Conservation (phyloP, 768 basidiomycete species). For the Dictyophora rubrovolvata region DNA sequence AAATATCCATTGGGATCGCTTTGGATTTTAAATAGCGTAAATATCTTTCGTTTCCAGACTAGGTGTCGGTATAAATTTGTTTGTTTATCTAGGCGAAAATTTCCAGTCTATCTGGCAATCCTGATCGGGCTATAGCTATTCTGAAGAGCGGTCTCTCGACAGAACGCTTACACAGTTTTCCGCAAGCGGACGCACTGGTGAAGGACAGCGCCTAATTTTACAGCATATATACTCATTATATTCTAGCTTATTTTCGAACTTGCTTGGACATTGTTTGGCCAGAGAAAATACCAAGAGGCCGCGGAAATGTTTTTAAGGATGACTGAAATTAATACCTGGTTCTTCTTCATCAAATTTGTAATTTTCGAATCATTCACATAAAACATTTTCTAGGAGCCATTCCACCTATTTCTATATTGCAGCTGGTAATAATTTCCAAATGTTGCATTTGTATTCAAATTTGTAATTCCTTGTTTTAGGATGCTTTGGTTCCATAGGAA, state of each 20-base stretch:
- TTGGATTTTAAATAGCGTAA: slow-evolving; percentile 64
- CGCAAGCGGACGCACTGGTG: slow-evolving; percentile 66
- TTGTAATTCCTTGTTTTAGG: slow-evolving; percentile 25
- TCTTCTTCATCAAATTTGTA: slow-evolving; percentile 11
- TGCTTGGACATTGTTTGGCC: slow-evolving; percentile 62
- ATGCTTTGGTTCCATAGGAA: slow-evolving; percentile 49
- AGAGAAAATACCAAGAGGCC: slow-evolving; percentile 55
- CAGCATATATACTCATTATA: background rate
- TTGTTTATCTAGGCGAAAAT: slow-evolving; percentile 48
- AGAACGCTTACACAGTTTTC: slow-evolving; percentile 45
- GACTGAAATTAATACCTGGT: slow-evolving; percentile 65
- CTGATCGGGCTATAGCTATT: slow-evolving; percentile 54
- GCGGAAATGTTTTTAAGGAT: slow-evolving; percentile 57
- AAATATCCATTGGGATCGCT: slow-evolving; percentile 58
- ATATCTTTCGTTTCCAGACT: slow-evolving; percentile 9
- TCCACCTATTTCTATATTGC: slow-evolving; percentile 72
- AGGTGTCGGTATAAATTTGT: background rate
- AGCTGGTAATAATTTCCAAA: slow-evolving; percentile 31
- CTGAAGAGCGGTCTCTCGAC: slow-evolving; percentile 48
- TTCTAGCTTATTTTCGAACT: slow-evolving; percentile 65
- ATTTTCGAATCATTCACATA: background rate
- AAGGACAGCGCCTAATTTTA: slow-evolving; percentile 10
- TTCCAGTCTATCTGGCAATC: slow-evolving; percentile 56
- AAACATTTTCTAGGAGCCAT: slow-evolving; percentile 45
- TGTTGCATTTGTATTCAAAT: background rate